phyloP scores from a whole-genome alignment of 805 yeast species.

The Candida fluviatilis region DNA sequence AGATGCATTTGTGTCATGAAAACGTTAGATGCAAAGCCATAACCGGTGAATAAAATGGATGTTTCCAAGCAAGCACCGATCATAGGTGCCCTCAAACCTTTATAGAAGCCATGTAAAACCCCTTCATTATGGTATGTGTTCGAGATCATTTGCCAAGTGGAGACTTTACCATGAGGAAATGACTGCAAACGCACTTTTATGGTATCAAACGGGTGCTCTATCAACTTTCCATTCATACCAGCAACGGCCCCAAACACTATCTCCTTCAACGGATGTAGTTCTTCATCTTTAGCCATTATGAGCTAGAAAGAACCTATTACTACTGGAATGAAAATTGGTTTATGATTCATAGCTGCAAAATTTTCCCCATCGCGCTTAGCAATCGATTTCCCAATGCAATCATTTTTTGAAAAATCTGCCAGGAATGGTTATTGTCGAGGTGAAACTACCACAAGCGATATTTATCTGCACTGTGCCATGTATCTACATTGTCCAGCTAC shows the following conservation, averaged over 20 bases:
- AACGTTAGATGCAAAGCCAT: conserved; percentile 35
- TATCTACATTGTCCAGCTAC: too few relatives aligned
- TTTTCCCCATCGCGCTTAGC: conserved; percentile 5
- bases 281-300: conserved; percentile 4
- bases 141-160: conserved; percentile 63
- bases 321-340: background rate
- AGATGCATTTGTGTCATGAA: conserved; percentile 27
- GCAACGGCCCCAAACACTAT: conserved; percentile 52
- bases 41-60: conserved; percentile 71
- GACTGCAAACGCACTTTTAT: conserved; percentile 84
- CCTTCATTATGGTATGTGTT: conserved; percentile 70
- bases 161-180: conserved; percentile 41
- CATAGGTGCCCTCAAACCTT: conserved; percentile 76
- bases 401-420: too few relatives aligned
- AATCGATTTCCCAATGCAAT: background rate
- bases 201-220: conserved; percentile 93
- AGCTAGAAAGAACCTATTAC: too few relatives aligned
- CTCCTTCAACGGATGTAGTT: conserved; percentile 30
- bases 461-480: too few relatives aligned
- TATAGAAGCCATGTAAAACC: conserved; percentile 63
- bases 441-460: too few relatives aligned
- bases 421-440: too few relatives aligned
- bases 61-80: conserved; percentile 89
- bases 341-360: conserved; percentile 1
- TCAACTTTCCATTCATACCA: conserved; percentile 78